Conservation (phyloP, 2,329 filamentous ascomycete species). For the Aureobasidium sp. region DNA sequence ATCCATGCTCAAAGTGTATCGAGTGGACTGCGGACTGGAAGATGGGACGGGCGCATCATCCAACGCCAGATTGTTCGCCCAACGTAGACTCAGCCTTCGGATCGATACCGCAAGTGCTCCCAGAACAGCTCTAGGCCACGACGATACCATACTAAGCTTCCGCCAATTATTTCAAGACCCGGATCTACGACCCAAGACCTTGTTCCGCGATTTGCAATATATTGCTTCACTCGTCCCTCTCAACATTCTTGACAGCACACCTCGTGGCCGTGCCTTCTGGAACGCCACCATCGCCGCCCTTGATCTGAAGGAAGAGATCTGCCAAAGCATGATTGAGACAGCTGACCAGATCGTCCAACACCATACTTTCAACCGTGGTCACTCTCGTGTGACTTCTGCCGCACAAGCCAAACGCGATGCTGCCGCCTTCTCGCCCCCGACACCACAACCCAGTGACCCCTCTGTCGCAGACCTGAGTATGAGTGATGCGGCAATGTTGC, state of each 20-base stretch:
- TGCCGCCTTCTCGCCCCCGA: conserved; percentile 23
- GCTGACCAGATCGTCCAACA: conserved; percentile 62
- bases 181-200: conserved; percentile 38
- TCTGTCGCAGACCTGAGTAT: conserved; percentile 59
- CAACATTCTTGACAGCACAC: conserved; percentile 49
- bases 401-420: conserved; percentile 29
- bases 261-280: conserved; percentile 71
- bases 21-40: not conserved
- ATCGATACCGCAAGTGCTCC: conserved; percentile 7
- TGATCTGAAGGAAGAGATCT: conserved; percentile 81
- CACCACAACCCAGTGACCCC: conserved; percentile 15
- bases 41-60: not conserved
- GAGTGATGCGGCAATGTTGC: conserved; percentile 78
- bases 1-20: conserved; percentile 44
- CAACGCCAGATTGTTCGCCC: not conserved
- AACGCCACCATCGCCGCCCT: conserved; percentile 82
- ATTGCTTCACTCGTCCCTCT: conserved; percentile 56
- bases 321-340: conserved; percentile 73
- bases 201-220: conserved; percentile 45
- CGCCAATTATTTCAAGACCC: conserved; percentile 36
- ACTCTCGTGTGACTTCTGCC: conserved; percentile 26
- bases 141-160: conserved; percentile 21
- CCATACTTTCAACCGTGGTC: conserved; percentile 57
- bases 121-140: not conserved
- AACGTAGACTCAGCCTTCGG: not conserved